Percentiles rank a stretch among this genome's conserved stretches.
Evolutionary conservation across 129 eudicot genomes (phyloP).

Genomic region (Artemisia tridentata): DNA sequence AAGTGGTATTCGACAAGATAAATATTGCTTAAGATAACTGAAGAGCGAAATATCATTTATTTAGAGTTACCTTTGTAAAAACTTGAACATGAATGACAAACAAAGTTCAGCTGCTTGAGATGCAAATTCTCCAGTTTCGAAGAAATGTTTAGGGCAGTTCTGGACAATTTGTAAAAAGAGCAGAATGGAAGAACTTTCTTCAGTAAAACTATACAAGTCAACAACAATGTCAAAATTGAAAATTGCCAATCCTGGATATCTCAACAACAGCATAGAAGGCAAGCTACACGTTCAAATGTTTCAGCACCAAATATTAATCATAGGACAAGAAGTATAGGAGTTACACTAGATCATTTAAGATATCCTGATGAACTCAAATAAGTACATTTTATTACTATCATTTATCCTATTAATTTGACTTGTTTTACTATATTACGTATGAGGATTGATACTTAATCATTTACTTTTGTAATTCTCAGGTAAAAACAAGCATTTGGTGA

Average conservation of each 20-base stretch:
- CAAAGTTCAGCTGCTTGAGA: constrained; percentile 68
- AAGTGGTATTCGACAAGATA: no score
- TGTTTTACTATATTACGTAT: no score
- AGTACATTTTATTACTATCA: no score
- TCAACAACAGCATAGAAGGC: neutral
- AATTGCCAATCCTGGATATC: neutral
- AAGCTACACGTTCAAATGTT: constrained; percentile 4
- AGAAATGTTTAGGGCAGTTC: constrained; percentile 78
- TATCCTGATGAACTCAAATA: no score
- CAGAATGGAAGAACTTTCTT: constrained; percentile 23
- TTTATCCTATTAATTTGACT: no score
- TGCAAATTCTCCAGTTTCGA: constrained; percentile 54
- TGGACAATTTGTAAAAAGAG: constrained; percentile 63
- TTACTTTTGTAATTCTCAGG: no score
- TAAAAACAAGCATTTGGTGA: no score
- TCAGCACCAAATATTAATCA: neutral
- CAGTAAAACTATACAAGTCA: constrained; percentile 4
- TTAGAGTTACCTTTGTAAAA: constrained; percentile 58
- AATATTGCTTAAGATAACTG: no score
- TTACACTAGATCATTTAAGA: neutral
- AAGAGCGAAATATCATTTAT: no score
- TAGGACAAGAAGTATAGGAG: neutral
- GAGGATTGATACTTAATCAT: no score
- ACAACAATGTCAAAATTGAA: neutral
- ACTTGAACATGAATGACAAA: constrained; percentile 65